Evolutionary conservation across 2,329 filamentous ascomycete genomes (phyloP).

Genomic region (Clonostachys byssicola): DNA sequence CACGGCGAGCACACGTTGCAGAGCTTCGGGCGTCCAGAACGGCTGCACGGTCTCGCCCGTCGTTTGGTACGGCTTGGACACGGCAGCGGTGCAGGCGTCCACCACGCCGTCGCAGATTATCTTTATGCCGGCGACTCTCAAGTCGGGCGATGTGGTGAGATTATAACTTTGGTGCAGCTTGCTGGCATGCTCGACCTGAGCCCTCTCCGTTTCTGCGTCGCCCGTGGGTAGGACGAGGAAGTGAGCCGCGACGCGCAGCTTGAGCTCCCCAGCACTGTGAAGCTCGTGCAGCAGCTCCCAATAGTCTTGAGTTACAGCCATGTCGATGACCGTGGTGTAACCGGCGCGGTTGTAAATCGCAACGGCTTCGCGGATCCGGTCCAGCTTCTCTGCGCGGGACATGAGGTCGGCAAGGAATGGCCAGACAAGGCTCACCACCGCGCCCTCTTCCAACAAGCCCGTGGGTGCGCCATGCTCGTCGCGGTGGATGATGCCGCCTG

Average conservation of each 20-base stretch:
- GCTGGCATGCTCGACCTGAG: conserved; percentile 38
- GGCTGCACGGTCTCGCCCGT: conserved; percentile 22
- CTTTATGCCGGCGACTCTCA: conserved; percentile 53
- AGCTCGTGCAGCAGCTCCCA: conserved; percentile 30
- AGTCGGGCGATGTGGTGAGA: conserved; percentile 14
- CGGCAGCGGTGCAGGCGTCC: conserved; percentile 57
- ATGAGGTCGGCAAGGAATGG: conserved; percentile 29
- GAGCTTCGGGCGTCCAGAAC: conserved; percentile 48
- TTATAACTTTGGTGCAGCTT: conserved; percentile 25
- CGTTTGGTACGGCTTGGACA: conserved; percentile 48
- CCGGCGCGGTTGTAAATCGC: conserved; percentile 30
- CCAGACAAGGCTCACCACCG: conserved; percentile 33
- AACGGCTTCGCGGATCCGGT: conserved; percentile 28
- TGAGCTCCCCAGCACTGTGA: conserved; percentile 18
- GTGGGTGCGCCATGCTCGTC: conserved; percentile 26
- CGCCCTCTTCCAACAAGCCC: conserved; percentile 34
- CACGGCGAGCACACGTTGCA: conserved; percentile 47
- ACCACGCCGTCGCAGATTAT: conserved; percentile 60
- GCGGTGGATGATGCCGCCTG: conserved; percentile 31
- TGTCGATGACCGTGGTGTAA: conserved; percentile 38
- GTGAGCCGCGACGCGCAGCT: conserved; percentile 34
- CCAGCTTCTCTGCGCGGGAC: conserved; percentile 27
- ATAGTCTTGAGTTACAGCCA: conserved; percentile 41
- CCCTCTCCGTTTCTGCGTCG: conserved; percentile 24
- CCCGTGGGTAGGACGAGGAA: conserved; percentile 35